Conservation (phyloP, 306 rosid genomes). For the Mimosa pudica region DNA sequence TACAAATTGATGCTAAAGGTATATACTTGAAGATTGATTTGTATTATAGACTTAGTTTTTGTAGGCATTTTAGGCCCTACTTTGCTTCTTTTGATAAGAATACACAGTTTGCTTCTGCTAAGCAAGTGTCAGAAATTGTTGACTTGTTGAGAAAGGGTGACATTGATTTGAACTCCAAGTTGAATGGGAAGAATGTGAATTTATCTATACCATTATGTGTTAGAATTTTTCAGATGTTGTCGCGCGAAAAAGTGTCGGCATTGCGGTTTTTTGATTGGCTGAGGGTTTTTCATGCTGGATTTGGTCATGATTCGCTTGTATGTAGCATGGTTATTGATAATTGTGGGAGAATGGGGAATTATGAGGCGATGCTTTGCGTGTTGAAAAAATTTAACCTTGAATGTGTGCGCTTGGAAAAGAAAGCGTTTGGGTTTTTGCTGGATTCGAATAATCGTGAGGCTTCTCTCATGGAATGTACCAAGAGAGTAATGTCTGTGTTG, state of each 20-base stretch:
- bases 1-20: neutral
- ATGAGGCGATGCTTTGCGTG: conserved; percentile 51
- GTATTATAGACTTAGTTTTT: neutral
- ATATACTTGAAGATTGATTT: conserved; percentile 6
- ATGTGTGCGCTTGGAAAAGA: conserved; percentile 33
- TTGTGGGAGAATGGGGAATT: conserved; percentile 62
- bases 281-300: conserved; percentile 32
- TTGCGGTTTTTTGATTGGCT: conserved; percentile 66
- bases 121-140: conserved; percentile 53
- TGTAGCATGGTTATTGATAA: conserved; percentile 62
- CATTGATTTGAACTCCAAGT: conserved; percentile 48
- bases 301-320: conserved; percentile 46
- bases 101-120: conserved; percentile 28
- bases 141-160: conserved; percentile 46
- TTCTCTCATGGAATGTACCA: conserved; percentile 39
- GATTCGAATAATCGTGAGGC: conserved; percentile 37
- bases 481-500: conserved; percentile 47
- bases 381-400: conserved; percentile 44
- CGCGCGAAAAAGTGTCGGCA: conserved; percentile 49
- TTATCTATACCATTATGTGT: conserved; percentile 41
- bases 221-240: conserved; percentile 47
- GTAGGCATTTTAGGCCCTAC: conserved; percentile 36
- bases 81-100: conserved; percentile 32
- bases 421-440: conserved; percentile 63
- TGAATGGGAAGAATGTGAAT: conserved; percentile 48